A percentile compares a stretch with the other conserved stretches of the same genome.
Conservation (phyloP, 495 filamentous ascomycete species). For the Trichoderma erinaceum region DNA sequence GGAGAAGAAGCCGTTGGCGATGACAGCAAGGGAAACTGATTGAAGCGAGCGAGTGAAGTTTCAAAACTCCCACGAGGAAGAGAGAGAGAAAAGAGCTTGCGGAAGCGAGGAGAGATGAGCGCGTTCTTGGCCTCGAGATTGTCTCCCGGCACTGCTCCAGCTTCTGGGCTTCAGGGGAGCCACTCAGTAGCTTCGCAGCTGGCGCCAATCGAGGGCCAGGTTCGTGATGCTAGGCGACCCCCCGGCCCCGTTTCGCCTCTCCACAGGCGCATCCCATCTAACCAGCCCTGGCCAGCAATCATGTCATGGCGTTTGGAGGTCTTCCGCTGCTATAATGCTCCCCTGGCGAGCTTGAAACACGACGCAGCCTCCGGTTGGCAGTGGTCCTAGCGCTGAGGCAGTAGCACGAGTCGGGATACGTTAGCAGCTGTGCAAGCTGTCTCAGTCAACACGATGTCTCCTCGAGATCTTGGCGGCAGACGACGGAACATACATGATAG, state of each 20-base stretch:
- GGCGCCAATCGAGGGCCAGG: constrained; percentile 2
- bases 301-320: not conserved
- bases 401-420: too few relatives aligned
- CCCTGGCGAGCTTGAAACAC: constrained; percentile 12
- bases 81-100: not conserved
- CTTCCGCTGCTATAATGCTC: not conserved
- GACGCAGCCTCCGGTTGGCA: not conserved
- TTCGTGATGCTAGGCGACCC: constrained; percentile 11
- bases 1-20: not conserved
- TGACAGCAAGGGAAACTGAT: not conserved
- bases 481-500: not conserved
- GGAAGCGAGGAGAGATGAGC: not conserved
- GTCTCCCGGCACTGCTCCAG: not conserved
- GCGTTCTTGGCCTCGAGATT: not conserved
- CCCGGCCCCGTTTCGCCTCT: constrained; percentile 2
- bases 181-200: not conserved
- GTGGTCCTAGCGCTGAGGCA: too few relatives aligned
- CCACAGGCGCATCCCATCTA: constrained; percentile 8
- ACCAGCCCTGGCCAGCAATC: not conserved
- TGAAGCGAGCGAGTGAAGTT: constrained; percentile 6
- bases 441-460: not conserved
- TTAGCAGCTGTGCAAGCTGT: not conserved
- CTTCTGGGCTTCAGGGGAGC: constrained; percentile 11
- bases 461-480: not conserved
- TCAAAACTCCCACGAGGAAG: not conserved